Evolutionary conservation across 2,329 filamentous ascomycete genomes (phyloP).

Genomic region (Esteya vermicola): DNA sequence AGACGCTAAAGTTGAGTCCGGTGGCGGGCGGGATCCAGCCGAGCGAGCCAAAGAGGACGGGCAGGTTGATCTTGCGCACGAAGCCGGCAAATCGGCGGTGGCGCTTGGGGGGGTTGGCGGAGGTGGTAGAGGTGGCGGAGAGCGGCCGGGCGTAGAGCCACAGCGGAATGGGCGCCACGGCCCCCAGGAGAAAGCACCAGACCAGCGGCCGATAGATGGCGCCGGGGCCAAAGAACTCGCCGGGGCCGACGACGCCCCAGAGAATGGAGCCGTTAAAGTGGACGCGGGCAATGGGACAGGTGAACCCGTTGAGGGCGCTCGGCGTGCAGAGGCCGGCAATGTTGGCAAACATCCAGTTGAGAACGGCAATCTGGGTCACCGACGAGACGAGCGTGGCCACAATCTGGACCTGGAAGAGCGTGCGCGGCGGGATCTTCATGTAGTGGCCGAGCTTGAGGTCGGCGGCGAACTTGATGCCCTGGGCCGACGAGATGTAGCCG

Average conservation of each 20-base stretch:
- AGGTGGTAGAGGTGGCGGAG: no score
- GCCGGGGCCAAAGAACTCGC: conserved; percentile 64
- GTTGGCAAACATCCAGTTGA: conserved; percentile 82
- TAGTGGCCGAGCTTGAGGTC: conserved; percentile 81
- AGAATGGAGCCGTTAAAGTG: conserved; percentile 85
- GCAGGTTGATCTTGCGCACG: conserved; percentile 64
- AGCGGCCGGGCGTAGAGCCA: conserved; percentile 59
- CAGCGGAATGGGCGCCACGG: conserved; percentile 57
- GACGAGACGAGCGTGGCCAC: conserved; percentile 63
- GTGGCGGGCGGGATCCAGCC: conserved; percentile 80
- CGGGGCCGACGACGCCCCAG: conserved; percentile 76
- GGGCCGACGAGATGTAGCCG: conserved; percentile 76
- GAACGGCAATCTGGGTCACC: conserved; percentile 65
- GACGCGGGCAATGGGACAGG: conserved; percentile 72
- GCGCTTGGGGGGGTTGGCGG: no score
- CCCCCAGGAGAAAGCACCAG: conserved; percentile 70
- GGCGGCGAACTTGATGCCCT: conserved; percentile 78
- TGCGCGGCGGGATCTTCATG: conserved; percentile 74
- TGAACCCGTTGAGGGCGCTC: conserved; percentile 73
- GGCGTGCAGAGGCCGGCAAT: conserved; percentile 67
- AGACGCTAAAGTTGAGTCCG: conserved; percentile 77
- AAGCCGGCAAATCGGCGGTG: conserved; percentile 45
- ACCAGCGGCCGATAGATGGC: conserved; percentile 65
- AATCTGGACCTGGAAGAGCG: conserved; percentile 66
- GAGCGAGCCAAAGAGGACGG: conserved; percentile 69